A percentile compares a stretch with the other conserved stretches of the same genome.
Evolutionary conservation across 2,329 filamentous ascomycete species (phyloP).

Genomic region (Epichloe elymi): DNA sequence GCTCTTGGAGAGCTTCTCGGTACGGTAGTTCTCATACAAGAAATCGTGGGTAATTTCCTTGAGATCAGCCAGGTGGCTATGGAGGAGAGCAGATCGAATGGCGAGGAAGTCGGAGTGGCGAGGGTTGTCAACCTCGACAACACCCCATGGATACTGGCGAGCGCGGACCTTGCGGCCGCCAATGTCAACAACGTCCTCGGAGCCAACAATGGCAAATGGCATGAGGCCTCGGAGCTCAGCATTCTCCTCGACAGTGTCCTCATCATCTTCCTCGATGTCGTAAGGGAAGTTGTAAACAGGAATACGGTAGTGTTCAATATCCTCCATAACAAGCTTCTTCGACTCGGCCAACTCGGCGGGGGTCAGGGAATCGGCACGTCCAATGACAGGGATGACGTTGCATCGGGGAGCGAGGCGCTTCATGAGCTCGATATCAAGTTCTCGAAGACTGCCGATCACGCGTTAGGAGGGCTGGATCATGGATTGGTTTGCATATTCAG

Average conservation of each 20-base stretch:
- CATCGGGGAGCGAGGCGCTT: slow-evolving; percentile 95
- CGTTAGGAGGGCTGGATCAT: slow-evolving; percentile 1
- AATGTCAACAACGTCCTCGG: slow-evolving; percentile 89
- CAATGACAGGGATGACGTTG: slow-evolving; percentile 98
- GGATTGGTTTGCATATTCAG: not conserved
- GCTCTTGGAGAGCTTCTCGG: slow-evolving; percentile 99
- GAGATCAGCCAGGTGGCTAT: slow-evolving; percentile 94
- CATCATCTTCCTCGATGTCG: slow-evolving; percentile 98
- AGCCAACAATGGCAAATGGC: slow-evolving; percentile 98
- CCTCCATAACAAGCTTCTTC: slow-evolving; percentile 99
- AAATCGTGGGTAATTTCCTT: slow-evolving; percentile 99
- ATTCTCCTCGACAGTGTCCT: slow-evolving; percentile 98
- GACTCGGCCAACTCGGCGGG: slow-evolving; percentile 94
- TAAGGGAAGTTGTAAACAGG: slow-evolving; percentile 99
- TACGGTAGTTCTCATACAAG: slow-evolving; percentile 99
- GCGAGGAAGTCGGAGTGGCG: slow-evolving; percentile 97
- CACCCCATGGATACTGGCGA: slow-evolving; percentile 96
- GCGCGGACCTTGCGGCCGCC: slow-evolving; percentile 85
- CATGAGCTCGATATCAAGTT: slow-evolving; percentile 99
- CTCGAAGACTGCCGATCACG: slow-evolving; percentile 57
- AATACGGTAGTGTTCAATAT: slow-evolving; percentile 99
- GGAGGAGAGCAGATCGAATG: slow-evolving; percentile 87
- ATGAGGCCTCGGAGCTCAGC: slow-evolving; percentile 93
- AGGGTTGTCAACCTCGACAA: slow-evolving; percentile 98
- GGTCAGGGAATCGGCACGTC: slow-evolving; percentile 94